phyloP scores from a whole-genome alignment of 129 eudicot species.

The Flaveria sonorensis region DNA sequence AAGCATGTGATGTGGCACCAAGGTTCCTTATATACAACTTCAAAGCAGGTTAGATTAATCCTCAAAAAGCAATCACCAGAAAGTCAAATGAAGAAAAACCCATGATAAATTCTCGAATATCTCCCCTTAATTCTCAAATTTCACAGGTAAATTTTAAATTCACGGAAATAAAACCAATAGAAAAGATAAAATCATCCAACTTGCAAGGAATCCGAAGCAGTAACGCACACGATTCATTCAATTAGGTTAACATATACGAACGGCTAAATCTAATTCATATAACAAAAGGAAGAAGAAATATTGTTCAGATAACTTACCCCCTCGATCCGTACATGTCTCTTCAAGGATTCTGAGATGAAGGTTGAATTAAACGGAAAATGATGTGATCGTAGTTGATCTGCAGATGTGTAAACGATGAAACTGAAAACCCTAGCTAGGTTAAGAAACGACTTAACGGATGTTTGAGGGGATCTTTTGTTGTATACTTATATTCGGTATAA shows the following conservation, averaged over 20 bases:
- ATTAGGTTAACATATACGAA: constrained; percentile 11
- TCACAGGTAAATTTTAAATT: background rate
- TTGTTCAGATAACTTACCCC: constrained; percentile 38
- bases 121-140: background rate
- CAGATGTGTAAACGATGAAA: constrained; percentile 24
- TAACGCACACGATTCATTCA: background rate
- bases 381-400: constrained; percentile 17
- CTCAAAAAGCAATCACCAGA: constrained; percentile 8
- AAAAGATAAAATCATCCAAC: background rate
- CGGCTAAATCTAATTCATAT: background rate
- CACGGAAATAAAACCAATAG: background rate
- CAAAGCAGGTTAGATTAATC: constrained; percentile 13
- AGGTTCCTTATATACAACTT: background rate
- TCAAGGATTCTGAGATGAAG: constrained; percentile 11
- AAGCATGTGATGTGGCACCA: background rate
- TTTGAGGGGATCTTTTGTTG: background rate
- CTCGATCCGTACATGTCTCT: constrained; percentile 43
- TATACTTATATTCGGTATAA: too few relatives aligned
- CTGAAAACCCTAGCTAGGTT: constrained; percentile 42
- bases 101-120: too few relatives aligned
- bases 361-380: background rate
- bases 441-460: constrained; percentile 8
- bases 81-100: background rate
- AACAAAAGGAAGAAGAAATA: background rate
- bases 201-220: constrained; percentile 3